Conservation (phyloP, 2,329 filamentous ascomycete genomes). For the Didymella sp. region DNA sequence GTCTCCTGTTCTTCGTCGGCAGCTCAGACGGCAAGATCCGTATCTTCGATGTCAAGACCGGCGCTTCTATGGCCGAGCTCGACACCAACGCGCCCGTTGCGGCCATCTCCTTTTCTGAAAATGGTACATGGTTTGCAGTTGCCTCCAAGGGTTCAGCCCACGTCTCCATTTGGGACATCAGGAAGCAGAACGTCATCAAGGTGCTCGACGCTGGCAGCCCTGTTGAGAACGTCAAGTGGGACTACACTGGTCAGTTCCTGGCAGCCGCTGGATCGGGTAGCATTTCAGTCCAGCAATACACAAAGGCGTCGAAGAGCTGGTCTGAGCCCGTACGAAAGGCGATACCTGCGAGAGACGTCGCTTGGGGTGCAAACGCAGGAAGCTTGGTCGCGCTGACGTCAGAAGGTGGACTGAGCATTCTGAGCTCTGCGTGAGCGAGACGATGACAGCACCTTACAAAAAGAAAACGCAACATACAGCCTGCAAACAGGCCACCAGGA, state of each 20-base stretch:
- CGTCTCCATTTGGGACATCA: constrained; percentile 88
- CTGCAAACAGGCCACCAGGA: background rate
- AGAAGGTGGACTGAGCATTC: constrained; percentile 76
- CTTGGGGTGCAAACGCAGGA: constrained; percentile 79
- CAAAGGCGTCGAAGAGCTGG: constrained; percentile 87
- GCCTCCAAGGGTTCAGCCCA: constrained; percentile 77
- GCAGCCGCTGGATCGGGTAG: constrained; percentile 81
- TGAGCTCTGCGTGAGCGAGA: constrained; percentile 55
- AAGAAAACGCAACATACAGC: background rate
- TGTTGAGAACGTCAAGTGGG: constrained; percentile 83
- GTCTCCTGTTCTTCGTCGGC: constrained; percentile 89
- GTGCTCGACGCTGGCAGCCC: constrained; percentile 82
- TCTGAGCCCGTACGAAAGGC: constrained; percentile 82
- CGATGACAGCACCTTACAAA: background rate
- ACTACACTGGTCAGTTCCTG: constrained; percentile 93
- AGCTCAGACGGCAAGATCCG: constrained; percentile 82
- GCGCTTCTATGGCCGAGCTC: constrained; percentile 78
- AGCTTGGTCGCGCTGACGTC: constrained; percentile 76
- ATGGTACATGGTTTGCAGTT: constrained; percentile 93
- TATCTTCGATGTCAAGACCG: constrained; percentile 84
- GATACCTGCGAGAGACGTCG: constrained; percentile 73
- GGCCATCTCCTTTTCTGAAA: constrained; percentile 87
- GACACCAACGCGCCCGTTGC: constrained; percentile 70
- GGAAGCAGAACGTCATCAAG: constrained; percentile 83
- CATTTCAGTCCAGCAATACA: constrained; percentile 86